phyloP scores from a whole-genome alignment of 768 basidiomycete genomes.

The Chalciporus chontae region DNA sequence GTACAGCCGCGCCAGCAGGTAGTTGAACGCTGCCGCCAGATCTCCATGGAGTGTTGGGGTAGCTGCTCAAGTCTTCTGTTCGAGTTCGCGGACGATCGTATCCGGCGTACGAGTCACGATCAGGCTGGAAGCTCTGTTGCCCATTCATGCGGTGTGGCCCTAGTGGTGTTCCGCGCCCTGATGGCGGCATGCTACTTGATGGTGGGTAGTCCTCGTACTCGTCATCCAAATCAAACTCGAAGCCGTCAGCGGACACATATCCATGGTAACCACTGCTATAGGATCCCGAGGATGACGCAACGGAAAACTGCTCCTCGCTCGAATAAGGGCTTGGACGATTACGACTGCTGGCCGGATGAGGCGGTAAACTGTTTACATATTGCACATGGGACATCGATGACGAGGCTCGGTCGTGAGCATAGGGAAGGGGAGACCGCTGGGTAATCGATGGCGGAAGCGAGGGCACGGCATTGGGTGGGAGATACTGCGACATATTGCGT shows the following conservation, averaged over 20 bases:
- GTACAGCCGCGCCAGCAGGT: constrained; percentile 21
- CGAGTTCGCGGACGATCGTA: constrained; percentile 61
- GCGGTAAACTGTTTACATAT: constrained; percentile 31
- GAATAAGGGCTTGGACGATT: constrained; percentile 35
- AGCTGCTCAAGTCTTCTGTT: constrained; percentile 65
- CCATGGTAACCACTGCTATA: too few relatives aligned
- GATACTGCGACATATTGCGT: constrained; percentile 53
- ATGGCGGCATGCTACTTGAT: constrained; percentile 38
- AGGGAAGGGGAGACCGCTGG: constrained; percentile 34
- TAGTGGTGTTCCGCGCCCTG: constrained; percentile 74
- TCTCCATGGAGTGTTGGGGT: constrained; percentile 64
- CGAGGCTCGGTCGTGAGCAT: constrained; percentile 36
- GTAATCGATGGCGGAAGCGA: constrained; percentile 33
- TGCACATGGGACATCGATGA: constrained; percentile 31
- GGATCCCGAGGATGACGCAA: constrained; percentile 30
- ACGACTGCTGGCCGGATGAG: constrained; percentile 33
- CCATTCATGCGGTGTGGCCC: constrained; percentile 55
- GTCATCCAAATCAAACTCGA: constrained; percentile 71
- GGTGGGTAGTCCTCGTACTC: constrained; percentile 76
- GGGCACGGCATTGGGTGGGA: constrained; percentile 39
- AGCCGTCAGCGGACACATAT: constrained; percentile 62
- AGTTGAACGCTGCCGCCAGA: constrained; percentile 43
- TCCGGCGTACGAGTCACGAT: constrained; percentile 45
- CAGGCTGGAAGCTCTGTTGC: constrained; percentile 51
- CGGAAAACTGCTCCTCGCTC: constrained; percentile 37